Conservation (phyloP, 176 grass and related monocot species). For the Alloteropsis semialata region DNA sequence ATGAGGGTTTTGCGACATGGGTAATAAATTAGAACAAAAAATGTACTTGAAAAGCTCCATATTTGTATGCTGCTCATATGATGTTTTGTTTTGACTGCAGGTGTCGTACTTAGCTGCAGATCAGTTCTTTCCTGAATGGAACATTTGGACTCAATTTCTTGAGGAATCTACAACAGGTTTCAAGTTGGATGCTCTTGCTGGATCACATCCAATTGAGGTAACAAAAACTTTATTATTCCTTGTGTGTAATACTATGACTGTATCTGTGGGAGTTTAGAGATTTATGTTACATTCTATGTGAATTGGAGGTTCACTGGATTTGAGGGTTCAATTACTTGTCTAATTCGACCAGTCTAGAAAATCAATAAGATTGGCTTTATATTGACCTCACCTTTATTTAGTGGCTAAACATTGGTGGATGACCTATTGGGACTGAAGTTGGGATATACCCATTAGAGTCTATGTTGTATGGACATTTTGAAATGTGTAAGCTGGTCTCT, state of each 20-base stretch:
- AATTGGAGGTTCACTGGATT: background rate
- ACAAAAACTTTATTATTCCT: background rate
- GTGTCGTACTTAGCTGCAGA: constrained; percentile 78
- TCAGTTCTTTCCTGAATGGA: constrained; percentile 95
- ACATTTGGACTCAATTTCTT: constrained; percentile 92
- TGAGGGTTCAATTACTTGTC: background rate
- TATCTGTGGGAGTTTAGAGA: background rate
- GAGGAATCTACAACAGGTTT: constrained; percentile 72
- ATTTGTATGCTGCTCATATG: constrained; percentile 18
- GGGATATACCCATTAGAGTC: background rate
- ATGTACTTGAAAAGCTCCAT: background rate
- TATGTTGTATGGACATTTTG: background rate
- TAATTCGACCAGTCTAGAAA: background rate
- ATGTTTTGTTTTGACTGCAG: constrained; percentile 37
- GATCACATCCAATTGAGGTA: constrained; percentile 98
- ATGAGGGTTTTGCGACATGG: constrained; percentile 98
- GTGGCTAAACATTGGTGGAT: background rate
- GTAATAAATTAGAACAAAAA: constrained; percentile 44
- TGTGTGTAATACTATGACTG: background rate
- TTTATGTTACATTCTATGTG: background rate
- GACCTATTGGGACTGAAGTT: background rate
- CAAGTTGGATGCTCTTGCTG: constrained; percentile 82
- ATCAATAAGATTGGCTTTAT: background rate
- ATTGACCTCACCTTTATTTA: background rate
- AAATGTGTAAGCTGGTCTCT: background rate